Evolutionary conservation across 2,329 filamentous ascomycete genomes (phyloP).

Genomic region (Fusarium concolor): DNA sequence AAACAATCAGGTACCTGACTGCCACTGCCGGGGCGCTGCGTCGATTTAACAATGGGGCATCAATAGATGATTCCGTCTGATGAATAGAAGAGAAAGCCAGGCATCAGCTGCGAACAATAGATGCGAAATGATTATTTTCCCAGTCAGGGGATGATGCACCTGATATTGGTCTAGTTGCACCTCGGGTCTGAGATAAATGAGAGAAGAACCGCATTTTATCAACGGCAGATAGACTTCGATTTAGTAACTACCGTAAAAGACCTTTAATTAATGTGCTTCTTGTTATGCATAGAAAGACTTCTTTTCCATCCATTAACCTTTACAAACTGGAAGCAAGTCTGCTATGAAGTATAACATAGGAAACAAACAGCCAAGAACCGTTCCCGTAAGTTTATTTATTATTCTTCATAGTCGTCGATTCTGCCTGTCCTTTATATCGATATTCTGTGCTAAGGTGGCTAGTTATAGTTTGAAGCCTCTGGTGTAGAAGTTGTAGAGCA

Average conservation of each 20-base stretch:
- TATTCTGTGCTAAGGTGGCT: neutral
- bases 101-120: neutral
- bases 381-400: neutral
- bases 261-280: neutral
- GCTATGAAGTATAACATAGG: too few relatives aligned
- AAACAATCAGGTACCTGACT: neutral
- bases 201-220: neutral
- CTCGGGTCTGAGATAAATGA: neutral
- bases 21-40: conserved; percentile 5
- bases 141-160: too few relatives aligned
- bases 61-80: neutral
- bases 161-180: too few relatives aligned
- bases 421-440: neutral
- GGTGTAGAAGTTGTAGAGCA: too few relatives aligned
- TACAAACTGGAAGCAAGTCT: neutral
- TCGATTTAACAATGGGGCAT: neutral
- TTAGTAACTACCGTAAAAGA: neutral
- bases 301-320: neutral
- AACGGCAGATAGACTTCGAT: neutral
- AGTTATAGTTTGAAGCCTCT: neutral
- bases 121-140: too few relatives aligned
- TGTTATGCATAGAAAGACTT: neutral
- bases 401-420: neutral
- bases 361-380: neutral
- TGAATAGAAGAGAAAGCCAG: neutral